Evolutionary conservation across 257 asterid species (phyloP).

Genomic region (Catharanthus roseus): DNA sequence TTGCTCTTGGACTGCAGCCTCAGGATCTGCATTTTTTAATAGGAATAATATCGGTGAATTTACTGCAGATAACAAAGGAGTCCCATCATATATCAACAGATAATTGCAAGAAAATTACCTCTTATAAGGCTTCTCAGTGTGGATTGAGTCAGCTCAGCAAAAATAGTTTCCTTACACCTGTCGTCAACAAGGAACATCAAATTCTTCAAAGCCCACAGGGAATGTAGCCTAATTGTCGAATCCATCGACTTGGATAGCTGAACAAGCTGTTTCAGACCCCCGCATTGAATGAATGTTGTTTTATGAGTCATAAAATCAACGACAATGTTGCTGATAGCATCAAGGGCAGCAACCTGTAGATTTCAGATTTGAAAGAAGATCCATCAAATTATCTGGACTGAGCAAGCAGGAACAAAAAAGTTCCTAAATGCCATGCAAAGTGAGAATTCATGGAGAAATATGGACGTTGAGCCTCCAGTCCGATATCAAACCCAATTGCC

Average conservation of each 20-base stretch:
- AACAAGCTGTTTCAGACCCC: conserved; percentile 77
- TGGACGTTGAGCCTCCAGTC: neutral
- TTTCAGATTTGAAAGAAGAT: neutral
- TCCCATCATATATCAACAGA: neutral
- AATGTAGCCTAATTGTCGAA: conserved; percentile 54
- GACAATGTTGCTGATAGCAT: conserved; percentile 75
- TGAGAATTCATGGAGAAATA: neutral
- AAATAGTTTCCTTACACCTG: conserved; percentile 72
- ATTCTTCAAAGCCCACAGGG: conserved; percentile 77
- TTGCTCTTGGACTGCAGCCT: conserved; percentile 82
- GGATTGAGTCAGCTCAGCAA: conserved; percentile 57
- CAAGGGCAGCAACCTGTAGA: conserved; percentile 74
- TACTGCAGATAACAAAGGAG: neutral
- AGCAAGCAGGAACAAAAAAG: neutral
- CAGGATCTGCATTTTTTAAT: conserved; percentile 57
- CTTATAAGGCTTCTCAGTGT: conserved; percentile 64
- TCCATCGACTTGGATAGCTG: conserved; percentile 89
- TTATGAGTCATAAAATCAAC: conserved; percentile 64
- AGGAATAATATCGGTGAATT: conserved; percentile 20
- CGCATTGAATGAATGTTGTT: conserved; percentile 56
- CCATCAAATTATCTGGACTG: neutral
- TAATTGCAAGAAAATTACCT: conserved; percentile 38
- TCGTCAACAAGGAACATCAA: conserved; percentile 60
- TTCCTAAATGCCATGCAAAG: neutral
- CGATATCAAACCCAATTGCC: neutral